Evolutionary conservation across 495 filamentous ascomycete species (phyloP), one percentile per base, ranked within the genome.

Genomic region (Penicillium angulare): DNA sequence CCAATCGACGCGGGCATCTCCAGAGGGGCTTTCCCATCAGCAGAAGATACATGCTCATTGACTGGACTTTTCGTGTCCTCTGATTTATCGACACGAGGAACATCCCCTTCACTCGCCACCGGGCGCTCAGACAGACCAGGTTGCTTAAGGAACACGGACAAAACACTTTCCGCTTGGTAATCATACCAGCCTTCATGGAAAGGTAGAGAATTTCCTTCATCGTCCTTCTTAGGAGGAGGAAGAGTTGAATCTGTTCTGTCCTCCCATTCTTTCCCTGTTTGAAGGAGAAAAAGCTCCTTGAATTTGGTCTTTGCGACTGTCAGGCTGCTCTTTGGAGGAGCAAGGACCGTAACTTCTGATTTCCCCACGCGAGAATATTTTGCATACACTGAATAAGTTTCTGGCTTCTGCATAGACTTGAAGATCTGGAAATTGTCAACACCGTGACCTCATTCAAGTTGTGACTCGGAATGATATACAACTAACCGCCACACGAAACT

Each of bases 261-360:
- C 0, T 78, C 70, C 86, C 85, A 89, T 7, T 63, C 47, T 9
- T 76, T 67, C 1, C 79, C 77, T 0, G 81, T 81, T 57, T 83
- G 78, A 2, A 64, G 54, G 10, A 63, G 50, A 66, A 88, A 89
- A 55, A 83, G 82, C 0, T 38, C n/a, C 54, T 71, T 66, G 59
- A 88, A 87, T 0, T 59, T 60, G 0, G 21, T 53, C 22, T 78
- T 67, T 6, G 79, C 80, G 6, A 48, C 18, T 0, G 65, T 60
- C 3, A 69, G 56, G 2, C 24, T 57, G 22, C 63, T 66, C 8
- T 60, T 64, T 0, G 63, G 47, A 6, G 65, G 64, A 9, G 67
- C 63, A 15, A 80, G 55, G 13, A 69, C 50, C 2, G 73, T 53
- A 2, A 57, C 46, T 1, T 36, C 43, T 0, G 54, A 56, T 23